phyloP scores from a whole-genome alignment of 2,329 filamentous ascomycete genomes.

The Trichoderma gracile region DNA sequence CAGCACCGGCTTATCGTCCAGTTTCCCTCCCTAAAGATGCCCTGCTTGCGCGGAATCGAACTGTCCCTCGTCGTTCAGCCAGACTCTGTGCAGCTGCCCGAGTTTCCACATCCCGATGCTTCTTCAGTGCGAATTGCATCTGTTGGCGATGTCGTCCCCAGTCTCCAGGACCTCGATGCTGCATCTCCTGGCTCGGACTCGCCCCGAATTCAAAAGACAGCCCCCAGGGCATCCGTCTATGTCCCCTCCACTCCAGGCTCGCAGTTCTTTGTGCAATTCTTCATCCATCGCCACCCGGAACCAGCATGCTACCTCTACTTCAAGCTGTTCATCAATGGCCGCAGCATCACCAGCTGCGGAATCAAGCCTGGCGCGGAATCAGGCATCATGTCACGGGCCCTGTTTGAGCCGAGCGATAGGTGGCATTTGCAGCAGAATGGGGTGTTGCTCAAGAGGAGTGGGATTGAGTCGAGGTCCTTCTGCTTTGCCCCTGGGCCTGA shows the following conservation, averaged over 20 bases:
- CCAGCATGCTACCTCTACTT: conserved; percentile 52
- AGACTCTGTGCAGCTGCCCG: conserved; percentile 45
- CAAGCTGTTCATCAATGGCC: conserved; percentile 57
- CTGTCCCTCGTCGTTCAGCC: conserved; percentile 46
- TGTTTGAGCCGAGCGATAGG: conserved; percentile 50
- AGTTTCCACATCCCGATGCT: conserved; percentile 58
- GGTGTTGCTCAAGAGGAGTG: conserved; percentile 37
- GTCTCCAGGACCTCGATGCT: neutral
- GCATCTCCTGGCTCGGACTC: conserved; percentile 3
- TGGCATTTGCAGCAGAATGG: conserved; percentile 45
- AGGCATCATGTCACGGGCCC: conserved; percentile 47
- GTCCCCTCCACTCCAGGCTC: conserved; percentile 57
- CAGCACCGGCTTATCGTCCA: too few relatives aligned
- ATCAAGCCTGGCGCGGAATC: conserved; percentile 41
- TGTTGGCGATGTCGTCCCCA: conserved; percentile 16
- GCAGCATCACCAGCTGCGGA: conserved; percentile 55
- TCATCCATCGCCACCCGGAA: conserved; percentile 39
- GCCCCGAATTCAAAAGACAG: conserved; percentile 24
- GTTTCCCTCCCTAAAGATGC: conserved; percentile 42
- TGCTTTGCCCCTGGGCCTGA: conserved; percentile 12
- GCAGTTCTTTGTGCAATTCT: conserved; percentile 56
- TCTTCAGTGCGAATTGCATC: conserved; percentile 36
- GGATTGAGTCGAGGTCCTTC: conserved; percentile 36
- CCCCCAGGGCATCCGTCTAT: conserved; percentile 55
- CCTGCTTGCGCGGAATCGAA: conserved; percentile 51